Evolutionary conservation across 2,329 filamentous ascomycete species (phyloP), one percentile per base, ranked within the genome.

Genomic region (Ophiostoma novo-ulmi): DNA sequence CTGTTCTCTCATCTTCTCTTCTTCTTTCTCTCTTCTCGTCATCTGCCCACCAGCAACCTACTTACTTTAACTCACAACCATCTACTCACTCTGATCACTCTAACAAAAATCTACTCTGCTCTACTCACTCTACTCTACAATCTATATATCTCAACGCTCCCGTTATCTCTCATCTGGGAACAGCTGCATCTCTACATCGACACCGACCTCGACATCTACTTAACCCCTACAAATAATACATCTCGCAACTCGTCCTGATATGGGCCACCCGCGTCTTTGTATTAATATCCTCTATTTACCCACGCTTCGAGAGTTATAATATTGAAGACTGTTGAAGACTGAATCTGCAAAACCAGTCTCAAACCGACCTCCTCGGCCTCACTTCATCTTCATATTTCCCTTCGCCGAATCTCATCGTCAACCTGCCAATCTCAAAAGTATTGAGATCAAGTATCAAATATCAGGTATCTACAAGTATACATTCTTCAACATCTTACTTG

Each of bases 241-340:
- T 48, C 36, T 48, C 63, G 55, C 35, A 39, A 67, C 63, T 22
- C 64, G n/a, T 55, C 75, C 75, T 78, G 75, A 73, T 76, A 78
- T 78, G 76, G 76, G 71, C 71, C 71, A 26, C 75, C 77, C 75
- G 75, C 73, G 74, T 77, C 78, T 78, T 77, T 79, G 81, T 81
- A 81, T 81, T 80, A 79, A 80, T 72, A 75, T 72, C 77, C 74
- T 48, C 35, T 26, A 79, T 81, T 80, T 79, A 80, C 76, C 80
- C 80, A 80, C 76, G 77, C 58, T 70, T 39, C 67, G 67, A 67
- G 48, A 67, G 13, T 65, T 48, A 39, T 65, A 55, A 73, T 73
- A 70, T 75, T 75, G 73, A 73, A 69, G 31, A 14, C 52, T 38
- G 66, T 75, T 75, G 73, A 73, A 69, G 31, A 14, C 52, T 38